Conservation (phyloP, 257 asterid genomes). For the Solanum ossicruentum region DNA sequence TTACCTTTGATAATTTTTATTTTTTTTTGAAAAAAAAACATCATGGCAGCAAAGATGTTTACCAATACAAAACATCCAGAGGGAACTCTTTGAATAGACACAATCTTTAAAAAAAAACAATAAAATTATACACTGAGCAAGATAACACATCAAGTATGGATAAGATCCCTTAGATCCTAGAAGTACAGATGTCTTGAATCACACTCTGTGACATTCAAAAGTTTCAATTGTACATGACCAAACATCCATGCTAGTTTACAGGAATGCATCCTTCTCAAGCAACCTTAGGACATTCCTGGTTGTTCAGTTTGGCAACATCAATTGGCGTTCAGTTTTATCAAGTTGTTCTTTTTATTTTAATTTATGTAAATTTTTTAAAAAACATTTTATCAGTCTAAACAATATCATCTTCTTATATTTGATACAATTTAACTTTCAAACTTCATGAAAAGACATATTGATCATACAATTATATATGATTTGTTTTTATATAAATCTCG, state of each 20-base stretch:
- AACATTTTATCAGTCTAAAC: no score
- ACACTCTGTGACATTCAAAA: conserved; percentile 14
- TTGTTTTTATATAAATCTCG: neutral
- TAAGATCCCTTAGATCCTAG: neutral
- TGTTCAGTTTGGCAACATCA: conserved; percentile 87
- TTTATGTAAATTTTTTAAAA: no score
- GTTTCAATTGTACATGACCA: conserved; percentile 5
- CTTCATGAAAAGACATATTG: neutral
- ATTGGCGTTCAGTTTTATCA: conserved; percentile 37
- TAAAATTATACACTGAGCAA: conserved; percentile 18
- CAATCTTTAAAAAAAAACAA: neutral
- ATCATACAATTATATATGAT: neutral
- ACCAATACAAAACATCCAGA: neutral
- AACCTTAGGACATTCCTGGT: conserved; percentile 75
- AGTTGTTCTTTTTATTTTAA: no score
- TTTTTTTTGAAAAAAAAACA: neutral
- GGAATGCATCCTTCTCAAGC: conserved; percentile 97
- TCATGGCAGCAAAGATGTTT: neutral
- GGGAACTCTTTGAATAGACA: neutral
- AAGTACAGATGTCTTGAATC: neutral
- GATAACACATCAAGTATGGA: neutral
- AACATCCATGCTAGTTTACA: conserved; percentile 10
- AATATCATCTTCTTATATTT: no score
- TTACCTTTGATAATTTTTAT: no score
- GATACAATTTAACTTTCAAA: neutral